phyloP scores from a whole-genome alignment of 129 eudicot species.

The Ambrosia trifida region DNA sequence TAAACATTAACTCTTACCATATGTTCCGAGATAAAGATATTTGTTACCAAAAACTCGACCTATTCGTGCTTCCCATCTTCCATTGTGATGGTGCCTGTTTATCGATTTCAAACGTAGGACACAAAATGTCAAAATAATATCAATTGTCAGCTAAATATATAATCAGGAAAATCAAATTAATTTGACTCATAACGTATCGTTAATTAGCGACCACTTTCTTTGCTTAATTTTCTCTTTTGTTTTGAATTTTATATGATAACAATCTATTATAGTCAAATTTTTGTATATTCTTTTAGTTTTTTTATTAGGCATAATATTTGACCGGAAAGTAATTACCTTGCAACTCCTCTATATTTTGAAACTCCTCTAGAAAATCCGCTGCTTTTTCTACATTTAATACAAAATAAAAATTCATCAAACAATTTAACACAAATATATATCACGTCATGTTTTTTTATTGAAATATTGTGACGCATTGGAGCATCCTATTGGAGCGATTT shows the following conservation, averaged over 20 bases:
- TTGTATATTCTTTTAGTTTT: background rate
- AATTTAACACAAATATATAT: background rate
- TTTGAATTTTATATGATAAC: background rate
- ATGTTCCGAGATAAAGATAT: constrained; percentile 80
- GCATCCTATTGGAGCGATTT: constrained; percentile 14
- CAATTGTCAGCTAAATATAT: constrained; percentile 3
- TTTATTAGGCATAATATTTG: background rate
- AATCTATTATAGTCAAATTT: background rate
- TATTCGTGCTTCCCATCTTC: constrained; percentile 86
- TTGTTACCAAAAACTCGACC: constrained; percentile 83
- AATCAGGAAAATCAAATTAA: background rate
- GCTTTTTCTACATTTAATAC: constrained; percentile 53
- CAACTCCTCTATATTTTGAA: constrained; percentile 86
- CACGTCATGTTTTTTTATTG: background rate
- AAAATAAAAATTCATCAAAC: background rate
- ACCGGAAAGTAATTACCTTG: constrained; percentile 48
- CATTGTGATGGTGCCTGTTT: constrained; percentile 76
- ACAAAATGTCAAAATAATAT: background rate
- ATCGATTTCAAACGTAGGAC: background rate
- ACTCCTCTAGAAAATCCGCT: constrained; percentile 87
- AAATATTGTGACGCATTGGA: background rate
- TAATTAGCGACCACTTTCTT: background rate
- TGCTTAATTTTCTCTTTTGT: background rate
- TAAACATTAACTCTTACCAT: constrained; percentile 41
- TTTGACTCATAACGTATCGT: background rate